These are phyloP conservation scores for Irpex sp. DNA, from an alignment of 1,284 basidiomycete species.

Conservation along the genomic window DNA sequence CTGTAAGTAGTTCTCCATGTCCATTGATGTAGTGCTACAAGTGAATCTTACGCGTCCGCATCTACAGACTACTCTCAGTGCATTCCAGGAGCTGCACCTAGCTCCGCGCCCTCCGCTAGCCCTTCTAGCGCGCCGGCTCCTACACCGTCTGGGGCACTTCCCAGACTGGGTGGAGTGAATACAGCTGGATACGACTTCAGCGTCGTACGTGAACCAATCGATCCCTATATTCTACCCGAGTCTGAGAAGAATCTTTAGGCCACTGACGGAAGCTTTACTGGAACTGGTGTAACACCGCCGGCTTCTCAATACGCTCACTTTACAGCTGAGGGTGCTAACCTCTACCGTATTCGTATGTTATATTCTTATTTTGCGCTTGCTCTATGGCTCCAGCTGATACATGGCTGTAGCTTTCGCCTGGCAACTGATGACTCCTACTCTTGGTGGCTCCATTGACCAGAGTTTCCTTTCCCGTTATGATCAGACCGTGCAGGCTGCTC, in stretches of 20 bases:
- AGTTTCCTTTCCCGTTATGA: constrained; percentile 43
- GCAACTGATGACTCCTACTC: constrained; percentile 46
- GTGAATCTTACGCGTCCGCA: not conserved
- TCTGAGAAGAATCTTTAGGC: constrained; percentile 14
- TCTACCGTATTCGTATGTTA: constrained; percentile 39
- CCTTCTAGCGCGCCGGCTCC: not conserved
- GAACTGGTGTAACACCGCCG: constrained; percentile 33
- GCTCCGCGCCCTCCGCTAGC: constrained; percentile 12
- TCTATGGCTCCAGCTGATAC: not conserved
- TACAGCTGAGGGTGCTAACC: constrained; percentile 40
- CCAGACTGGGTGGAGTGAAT: constrained; percentile 40
- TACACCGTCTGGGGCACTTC: constrained; percentile 17
- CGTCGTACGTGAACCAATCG: constrained; percentile 18
- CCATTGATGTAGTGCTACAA: not conserved
- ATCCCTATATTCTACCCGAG: not conserved
- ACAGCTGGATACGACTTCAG: constrained; percentile 32
- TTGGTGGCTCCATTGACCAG: constrained; percentile 42
- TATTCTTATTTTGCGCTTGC: not conserved
- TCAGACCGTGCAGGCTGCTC: constrained; percentile 41
- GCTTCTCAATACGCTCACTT: constrained; percentile 39
- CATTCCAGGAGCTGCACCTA: constrained; percentile 22
- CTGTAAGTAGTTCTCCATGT: constrained; percentile 16
- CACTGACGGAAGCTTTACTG: constrained; percentile 40
- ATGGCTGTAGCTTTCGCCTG: constrained; percentile 31
- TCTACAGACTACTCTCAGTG: constrained; percentile 31